These are phyloP conservation scores for Aegle marmelos DNA, from an alignment of 345 rosid genomes.

Conservation along the genomic window DNA sequence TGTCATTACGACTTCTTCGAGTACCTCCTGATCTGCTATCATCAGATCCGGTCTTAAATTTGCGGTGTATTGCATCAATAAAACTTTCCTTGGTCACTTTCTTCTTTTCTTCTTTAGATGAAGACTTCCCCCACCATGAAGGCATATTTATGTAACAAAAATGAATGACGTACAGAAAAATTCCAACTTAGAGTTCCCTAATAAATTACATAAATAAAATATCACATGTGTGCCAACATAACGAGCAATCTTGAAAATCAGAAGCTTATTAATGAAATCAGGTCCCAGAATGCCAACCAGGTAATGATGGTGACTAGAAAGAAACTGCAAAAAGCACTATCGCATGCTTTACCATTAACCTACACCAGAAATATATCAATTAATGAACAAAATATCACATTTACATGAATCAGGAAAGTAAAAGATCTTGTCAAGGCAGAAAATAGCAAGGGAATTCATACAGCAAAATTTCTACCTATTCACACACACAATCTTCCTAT, in stretches of 20 bases:
- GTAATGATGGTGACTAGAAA: neutral
- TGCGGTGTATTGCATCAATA: constrained; percentile 58
- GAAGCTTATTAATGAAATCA: constrained; percentile 23
- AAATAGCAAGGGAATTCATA: constrained; percentile 1
- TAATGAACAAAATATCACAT: neutral
- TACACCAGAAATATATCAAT: neutral
- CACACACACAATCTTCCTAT: neutral
- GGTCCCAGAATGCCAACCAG: constrained; percentile 17
- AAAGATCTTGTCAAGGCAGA: neutral
- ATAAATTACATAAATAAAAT: constrained; percentile 14
- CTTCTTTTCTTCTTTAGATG: constrained; percentile 74
- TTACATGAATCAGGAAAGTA: neutral
- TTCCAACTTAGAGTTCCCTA: constrained; percentile 19
- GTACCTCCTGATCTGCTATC: constrained; percentile 52
- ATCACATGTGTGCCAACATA: constrained; percentile 22
- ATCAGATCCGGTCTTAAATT: constrained; percentile 55
- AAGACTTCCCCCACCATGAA: constrained; percentile 75
- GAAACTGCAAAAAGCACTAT: neutral
- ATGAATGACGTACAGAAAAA: constrained; percentile 1
- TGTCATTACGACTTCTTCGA: constrained; percentile 42
- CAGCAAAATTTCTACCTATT: too few species aligned
- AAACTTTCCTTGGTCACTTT: constrained; percentile 73
- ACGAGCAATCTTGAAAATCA: constrained; percentile 16
- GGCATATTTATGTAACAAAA: constrained; percentile 35
- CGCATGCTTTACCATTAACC: constrained; percentile 1